Conservation (phyloP, 148 eudicot species). For the Suaeda aralocaspica region DNA sequence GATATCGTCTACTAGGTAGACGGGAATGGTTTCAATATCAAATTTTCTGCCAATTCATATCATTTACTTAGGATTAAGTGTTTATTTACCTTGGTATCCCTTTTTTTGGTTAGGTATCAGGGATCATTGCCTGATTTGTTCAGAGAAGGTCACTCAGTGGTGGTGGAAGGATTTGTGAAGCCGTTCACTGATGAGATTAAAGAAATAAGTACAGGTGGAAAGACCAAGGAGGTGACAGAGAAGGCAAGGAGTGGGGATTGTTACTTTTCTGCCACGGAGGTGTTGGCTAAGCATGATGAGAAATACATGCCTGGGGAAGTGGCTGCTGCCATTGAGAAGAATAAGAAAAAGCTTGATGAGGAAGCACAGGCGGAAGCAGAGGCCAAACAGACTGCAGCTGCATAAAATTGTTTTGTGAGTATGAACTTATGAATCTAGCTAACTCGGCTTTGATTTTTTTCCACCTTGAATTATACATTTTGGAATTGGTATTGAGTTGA, state of each 20-base stretch:
- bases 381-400: slow-evolving; percentile 32
- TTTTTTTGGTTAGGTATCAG: slow-evolving; percentile 28
- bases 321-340: slow-evolving; percentile 81
- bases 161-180: slow-evolving; percentile 86
- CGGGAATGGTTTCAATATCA: too few species aligned
- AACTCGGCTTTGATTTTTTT: slow-evolving; percentile 12
- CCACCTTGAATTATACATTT: slow-evolving; percentile 14
- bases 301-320: slow-evolving; percentile 97
- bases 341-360: slow-evolving; percentile 54
- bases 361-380: slow-evolving; percentile 36
- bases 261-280: slow-evolving; percentile 75
- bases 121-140: slow-evolving; percentile 92
- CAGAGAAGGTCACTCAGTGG: slow-evolving; percentile 91
- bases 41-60: too few species aligned
- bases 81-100: not conserved
- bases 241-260: slow-evolving; percentile 73
- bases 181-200: slow-evolving; percentile 58
- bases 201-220: slow-evolving; percentile 23
- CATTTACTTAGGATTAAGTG: not conserved
- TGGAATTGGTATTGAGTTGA: slow-evolving; percentile 14
- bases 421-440: slow-evolving; percentile 23
- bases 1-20: too few species aligned
- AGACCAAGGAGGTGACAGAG: slow-evolving; percentile 40
- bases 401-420: slow-evolving; percentile 28
- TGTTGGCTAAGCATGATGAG: slow-evolving; percentile 95